These are phyloP conservation scores for Effrenium voratum DNA, from an alignment of 73 alveolate species.

Conservation along the genomic window DNA sequence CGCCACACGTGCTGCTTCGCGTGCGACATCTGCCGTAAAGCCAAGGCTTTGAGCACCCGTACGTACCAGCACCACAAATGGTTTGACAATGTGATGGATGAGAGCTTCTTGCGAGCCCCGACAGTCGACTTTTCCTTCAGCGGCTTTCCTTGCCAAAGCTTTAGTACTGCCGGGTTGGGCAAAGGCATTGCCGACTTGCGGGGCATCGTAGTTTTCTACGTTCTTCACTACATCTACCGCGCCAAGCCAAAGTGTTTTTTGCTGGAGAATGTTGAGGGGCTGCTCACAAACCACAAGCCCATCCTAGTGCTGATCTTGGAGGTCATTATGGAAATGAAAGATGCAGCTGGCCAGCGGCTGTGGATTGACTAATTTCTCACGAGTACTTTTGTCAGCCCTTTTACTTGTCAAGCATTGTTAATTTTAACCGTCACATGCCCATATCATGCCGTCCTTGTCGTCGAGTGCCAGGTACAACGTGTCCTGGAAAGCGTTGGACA, in stretches of 20 bases:
- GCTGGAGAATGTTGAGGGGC: background rate
- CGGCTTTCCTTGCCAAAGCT: conserved; percentile 25
- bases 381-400: background rate
- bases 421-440: background rate
- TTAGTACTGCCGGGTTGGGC: background rate
- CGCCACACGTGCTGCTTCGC: background rate
- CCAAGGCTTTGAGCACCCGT: background rate
- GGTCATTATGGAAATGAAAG: background rate
- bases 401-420: background rate
- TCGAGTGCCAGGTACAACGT: background rate
- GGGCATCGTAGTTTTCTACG: background rate
- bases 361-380: background rate
- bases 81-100: background rate
- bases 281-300: background rate
- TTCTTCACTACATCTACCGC: background rate
- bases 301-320: background rate
- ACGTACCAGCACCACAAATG: background rate
- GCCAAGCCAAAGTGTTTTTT: background rate
- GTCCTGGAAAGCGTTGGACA: background rate
- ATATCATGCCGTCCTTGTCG: background rate
- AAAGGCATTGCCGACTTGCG: background rate
- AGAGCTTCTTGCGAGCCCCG: background rate
- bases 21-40: background rate
- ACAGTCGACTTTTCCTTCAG: background rate
- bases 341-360: background rate